Evolutionary conservation across 768 basidiomycete species (phyloP).

Genomic region (Kwoniella sp.): DNA sequence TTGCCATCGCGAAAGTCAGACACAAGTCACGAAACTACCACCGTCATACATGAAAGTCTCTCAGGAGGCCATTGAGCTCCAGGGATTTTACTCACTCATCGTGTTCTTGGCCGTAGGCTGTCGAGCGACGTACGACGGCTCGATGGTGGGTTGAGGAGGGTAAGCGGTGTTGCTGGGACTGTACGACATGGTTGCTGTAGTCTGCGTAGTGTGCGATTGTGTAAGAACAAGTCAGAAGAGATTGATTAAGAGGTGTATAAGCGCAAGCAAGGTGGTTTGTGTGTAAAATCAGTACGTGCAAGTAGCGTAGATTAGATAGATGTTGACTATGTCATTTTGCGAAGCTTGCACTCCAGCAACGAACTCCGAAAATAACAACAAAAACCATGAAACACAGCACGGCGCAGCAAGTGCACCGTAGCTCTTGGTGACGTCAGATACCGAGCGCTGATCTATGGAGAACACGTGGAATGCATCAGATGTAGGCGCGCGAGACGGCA

Average conservation of each 20-base stretch:
- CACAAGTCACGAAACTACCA: background rate
- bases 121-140: conserved; percentile 29
- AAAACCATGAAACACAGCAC: background rate
- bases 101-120: conserved; percentile 34
- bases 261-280: no score
- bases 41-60: background rate
- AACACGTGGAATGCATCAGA: no score
- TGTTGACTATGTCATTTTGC: no score
- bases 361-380: background rate
- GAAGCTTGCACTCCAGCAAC: no score
- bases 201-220: background rate
- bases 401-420: background rate
- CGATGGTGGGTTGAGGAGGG: conserved; percentile 42
- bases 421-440: background rate
- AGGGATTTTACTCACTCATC: conserved; percentile 46
- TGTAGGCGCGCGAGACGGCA: no score
- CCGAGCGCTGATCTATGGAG: background rate
- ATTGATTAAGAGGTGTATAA: no score
- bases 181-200: conserved; percentile 12
- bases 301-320: no score
- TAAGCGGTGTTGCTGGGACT: conserved; percentile 4
- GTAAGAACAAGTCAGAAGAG: background rate
- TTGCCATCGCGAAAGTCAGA: background rate
- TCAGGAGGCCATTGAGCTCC: background rate
- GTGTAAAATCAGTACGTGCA: no score